A percentile compares a stretch with the other conserved stretches of the same genome.
Evolutionary conservation across 305 asterid species (phyloP).

Genomic region (Fraxinus albicans): DNA sequence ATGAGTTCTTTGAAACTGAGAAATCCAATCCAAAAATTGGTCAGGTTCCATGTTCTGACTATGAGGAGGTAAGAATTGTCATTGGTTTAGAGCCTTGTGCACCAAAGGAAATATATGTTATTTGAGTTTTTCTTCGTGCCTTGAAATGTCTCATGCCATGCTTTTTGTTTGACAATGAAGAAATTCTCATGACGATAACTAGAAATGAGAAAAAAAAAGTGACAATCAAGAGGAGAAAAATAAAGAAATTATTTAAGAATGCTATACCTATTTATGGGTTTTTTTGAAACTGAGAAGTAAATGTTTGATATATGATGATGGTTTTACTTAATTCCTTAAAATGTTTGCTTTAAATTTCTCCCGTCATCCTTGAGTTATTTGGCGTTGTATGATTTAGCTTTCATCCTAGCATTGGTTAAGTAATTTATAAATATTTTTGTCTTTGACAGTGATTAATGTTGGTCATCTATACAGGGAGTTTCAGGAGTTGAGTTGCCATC

Average conservation of each 20-base stretch:
- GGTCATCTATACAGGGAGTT: conserved; percentile 47
- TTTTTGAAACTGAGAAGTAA: background rate
- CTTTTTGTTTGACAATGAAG: background rate
- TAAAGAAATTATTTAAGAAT: background rate
- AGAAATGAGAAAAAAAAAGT: background rate
- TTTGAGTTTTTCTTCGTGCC: background rate
- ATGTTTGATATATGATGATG: background rate
- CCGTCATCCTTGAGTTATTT: conserved; percentile 1
- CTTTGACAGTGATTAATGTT: background rate
- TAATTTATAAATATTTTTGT: background rate
- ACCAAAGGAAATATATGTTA: background rate
- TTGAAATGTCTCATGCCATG: background rate
- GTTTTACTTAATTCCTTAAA: conserved; percentile 4
- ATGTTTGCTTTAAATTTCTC: conserved; percentile 1
- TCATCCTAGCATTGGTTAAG: background rate
- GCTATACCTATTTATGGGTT: background rate
- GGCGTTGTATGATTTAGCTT: conserved; percentile 12
- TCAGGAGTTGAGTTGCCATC: conserved; percentile 62
- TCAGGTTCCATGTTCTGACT: conserved; percentile 55
- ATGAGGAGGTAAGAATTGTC: conserved; percentile 49
- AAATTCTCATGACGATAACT: background rate
- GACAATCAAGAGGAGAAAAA: background rate
- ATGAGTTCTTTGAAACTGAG: conserved; percentile 79
- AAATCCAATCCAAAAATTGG: conserved; percentile 52
- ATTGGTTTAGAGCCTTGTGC: background rate